Evolutionary conservation across 2,329 filamentous ascomycete species (phyloP), one percentile per base, ranked within the genome.

Genomic region (Cytospora piceicola): DNA sequence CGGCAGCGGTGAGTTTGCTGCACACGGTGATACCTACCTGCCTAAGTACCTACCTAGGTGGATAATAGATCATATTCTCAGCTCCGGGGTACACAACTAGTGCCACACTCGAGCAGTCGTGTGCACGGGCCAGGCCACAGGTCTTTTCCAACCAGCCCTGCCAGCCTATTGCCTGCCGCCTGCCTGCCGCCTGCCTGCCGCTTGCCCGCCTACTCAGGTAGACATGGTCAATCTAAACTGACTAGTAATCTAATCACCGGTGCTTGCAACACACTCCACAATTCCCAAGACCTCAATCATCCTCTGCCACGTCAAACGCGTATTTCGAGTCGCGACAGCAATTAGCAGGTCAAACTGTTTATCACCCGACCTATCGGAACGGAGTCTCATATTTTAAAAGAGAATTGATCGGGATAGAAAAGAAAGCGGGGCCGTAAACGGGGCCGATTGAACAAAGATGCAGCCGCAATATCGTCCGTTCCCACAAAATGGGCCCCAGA

Each of bases 401-500:
- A 30, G 32, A 49, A 53, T 54, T 58, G 54, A 54, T 60, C 30
- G 54, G 12, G 11, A 34, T 29, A 58, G 14, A 34, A 32, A 58
- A 64, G 51, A 46, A 54, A 58, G 56, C 57, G 54, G 53, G 60
- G 65, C 53, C 53, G 63, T 24, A 7, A 20, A 22, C 46, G n/a
- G 46, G 46, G 46, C 42, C n/a, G n/a, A 49, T 24, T 49, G 53
- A 57, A 34, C 22, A 72, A 79, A 72, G 71, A 85, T 86, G 83
- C 83, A 85, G 77, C 77, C 78, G 65, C 81, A 83, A 70, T 85
- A 83, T 73, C 83, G 83, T 69, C 63, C 60, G 66, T 84, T 82
- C 75, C 78, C 80, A 73, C 82, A 83, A 70, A 83, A 82, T 75
- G 77, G 78, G 71, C 78, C 82, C 69, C 82, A 82, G 72, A 77